These are phyloP conservation scores for Angophora floribunda DNA, from an alignment of 345 rosid species.

Conservation along the genomic window DNA sequence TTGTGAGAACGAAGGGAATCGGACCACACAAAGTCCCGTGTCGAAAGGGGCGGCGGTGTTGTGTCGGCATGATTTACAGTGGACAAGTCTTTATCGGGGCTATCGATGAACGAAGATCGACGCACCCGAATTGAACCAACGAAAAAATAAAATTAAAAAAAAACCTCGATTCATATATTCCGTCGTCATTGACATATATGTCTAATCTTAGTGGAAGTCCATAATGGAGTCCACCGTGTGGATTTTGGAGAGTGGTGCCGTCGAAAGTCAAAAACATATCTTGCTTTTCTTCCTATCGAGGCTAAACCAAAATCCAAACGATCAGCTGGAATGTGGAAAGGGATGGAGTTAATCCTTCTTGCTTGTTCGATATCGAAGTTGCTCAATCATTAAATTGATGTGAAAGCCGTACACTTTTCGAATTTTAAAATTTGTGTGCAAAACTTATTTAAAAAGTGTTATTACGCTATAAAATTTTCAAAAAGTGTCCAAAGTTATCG, in stretches of 20 bases:
- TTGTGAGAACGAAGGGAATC: no score
- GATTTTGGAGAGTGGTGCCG: background rate
- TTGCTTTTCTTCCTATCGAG: background rate
- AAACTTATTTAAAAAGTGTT: no score
- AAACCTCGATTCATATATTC: background rate
- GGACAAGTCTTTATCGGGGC: background rate
- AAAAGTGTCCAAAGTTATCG: no score
- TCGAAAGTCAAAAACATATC: background rate
- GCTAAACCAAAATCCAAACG: background rate
- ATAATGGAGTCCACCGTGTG: background rate
- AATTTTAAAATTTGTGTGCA: no score
- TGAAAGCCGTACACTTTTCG: background rate
- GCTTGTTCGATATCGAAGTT: background rate
- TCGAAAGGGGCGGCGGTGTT: accelerated
- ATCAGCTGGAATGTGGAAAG: background rate
- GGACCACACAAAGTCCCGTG: background rate
- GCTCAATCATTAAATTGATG: background rate
- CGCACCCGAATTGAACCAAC: background rate
- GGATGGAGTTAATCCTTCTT: background rate
- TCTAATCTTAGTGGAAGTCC: background rate
- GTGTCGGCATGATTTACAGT: background rate
- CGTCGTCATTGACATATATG: background rate
- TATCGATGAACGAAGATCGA: background rate
- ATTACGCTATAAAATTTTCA: no score
- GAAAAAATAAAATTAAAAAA: background rate